A percentile compares a stretch with the other conserved stretches of the same genome.
Conservation (phyloP, 306 rosid species). For the Vigna reflexopilosa region DNA sequence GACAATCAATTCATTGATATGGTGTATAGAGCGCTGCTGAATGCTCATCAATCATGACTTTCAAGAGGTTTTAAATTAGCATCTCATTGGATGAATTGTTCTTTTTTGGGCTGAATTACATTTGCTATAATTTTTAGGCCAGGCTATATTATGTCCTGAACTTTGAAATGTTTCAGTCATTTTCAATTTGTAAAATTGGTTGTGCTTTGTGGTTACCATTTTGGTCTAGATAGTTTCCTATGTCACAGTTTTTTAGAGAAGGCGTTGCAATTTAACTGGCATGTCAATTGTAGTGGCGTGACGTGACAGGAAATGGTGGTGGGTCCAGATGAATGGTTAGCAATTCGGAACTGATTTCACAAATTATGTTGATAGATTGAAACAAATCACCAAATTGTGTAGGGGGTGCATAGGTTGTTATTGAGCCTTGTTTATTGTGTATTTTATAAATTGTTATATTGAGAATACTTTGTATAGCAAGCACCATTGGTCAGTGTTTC, state of each 20-base stretch:
- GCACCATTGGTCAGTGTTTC: slow-evolving; percentile 42
- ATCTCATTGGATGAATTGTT: slow-evolving; percentile 43
- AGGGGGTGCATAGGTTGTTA: slow-evolving; percentile 43
- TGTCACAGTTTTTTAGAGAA: slow-evolving; percentile 16
- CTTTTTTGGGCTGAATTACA: slow-evolving; percentile 41
- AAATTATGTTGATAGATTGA: slow-evolving; percentile 42
- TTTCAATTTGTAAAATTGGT: slow-evolving; percentile 43
- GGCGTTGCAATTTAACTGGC: slow-evolving; percentile 38
- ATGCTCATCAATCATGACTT: slow-evolving; percentile 59
- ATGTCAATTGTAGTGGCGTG: slow-evolving; percentile 30
- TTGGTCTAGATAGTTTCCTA: slow-evolving; percentile 48
- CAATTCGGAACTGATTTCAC: slow-evolving; percentile 38
- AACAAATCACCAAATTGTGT: slow-evolving; percentile 38
- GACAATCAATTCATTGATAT: slow-evolving; percentile 70
- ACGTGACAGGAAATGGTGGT: slow-evolving; percentile 46
- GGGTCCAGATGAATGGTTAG: slow-evolving; percentile 30
- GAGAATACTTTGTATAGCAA: slow-evolving; percentile 37
- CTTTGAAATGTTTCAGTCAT: slow-evolving; percentile 44
- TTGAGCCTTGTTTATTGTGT: slow-evolving; percentile 48
- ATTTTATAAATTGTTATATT: slow-evolving; percentile 38
- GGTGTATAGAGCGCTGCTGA: slow-evolving; percentile 59
- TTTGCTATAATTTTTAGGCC: slow-evolving; percentile 46
- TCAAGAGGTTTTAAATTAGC: slow-evolving; percentile 39
- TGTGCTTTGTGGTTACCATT: slow-evolving; percentile 46
- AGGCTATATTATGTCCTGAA: slow-evolving; percentile 46